Evolutionary conservation across 2,329 filamentous ascomycete species (phyloP), one percentile per base, ranked within the genome.

Genomic region (Biscogniauxia sp.): DNA sequence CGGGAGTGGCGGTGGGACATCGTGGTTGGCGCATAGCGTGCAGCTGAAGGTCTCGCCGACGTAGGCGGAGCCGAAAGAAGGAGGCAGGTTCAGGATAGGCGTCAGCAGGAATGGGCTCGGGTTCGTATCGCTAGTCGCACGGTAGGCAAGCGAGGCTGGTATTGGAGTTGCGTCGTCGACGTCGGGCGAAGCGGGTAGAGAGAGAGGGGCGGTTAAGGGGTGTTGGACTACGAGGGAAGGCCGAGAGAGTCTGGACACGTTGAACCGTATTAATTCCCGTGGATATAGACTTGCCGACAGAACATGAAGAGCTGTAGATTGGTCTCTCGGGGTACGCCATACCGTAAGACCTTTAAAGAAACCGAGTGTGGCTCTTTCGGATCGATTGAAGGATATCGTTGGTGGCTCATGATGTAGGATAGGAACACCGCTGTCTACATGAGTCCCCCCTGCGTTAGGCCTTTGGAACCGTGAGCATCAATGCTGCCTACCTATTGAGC

Each of bases 1-100:
- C 32, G 20, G 61, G 45, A 50, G 68, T 55, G 67, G 61, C 20
- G 69, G 72, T 9, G 70, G 53, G 77, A 78, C 62, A 77, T 98
- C 94, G 74, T 97, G 94, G 79, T 97, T 97, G n/a, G 91, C 93
- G 77, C 93, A 97, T 20, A 98, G 83, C 1, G 94, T 97, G 77
- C 95, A 99, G 65, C 89, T 89, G 77, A 99, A 98, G 0, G 89
- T 92, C 79, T 98, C 93, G 69, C 95, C 95, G 20, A 98, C 94
- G 74, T 97, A 97, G 8, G 94, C 93, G 13, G 92, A 94, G 52
- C 93, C 94, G 74, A 99, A 98, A 0, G 92, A 90, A 17, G 93
- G 89, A 9, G 95, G 94, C 1, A 98, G 87, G 53, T 92, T 95
- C 69, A 98, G 84, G 57, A 88, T 81, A 1, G 86, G 86, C 37